Evolutionary conservation across 495 filamentous ascomycete species (phyloP), one percentile per base, ranked within the genome.

Genomic region (Astrothelium subdiscretum): DNA sequence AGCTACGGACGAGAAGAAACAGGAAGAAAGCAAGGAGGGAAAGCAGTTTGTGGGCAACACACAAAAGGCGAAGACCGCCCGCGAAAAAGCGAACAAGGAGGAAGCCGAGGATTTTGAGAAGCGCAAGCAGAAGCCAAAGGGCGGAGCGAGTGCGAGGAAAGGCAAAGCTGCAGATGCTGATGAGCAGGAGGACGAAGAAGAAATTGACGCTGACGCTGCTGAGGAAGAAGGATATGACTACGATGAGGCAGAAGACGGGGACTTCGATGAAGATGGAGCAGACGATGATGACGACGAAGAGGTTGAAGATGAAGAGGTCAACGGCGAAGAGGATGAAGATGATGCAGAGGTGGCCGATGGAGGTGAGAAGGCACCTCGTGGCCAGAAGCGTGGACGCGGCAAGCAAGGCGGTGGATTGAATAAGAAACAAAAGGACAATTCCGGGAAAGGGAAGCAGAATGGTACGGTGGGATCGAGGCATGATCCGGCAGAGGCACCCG

Each of bases 21-120:
- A 68, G 31, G 62, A 74, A 31, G 76, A 66, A 15, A 73, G 68
- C n/a, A 74, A 72, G 60, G 65, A 75, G 54, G 78, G 77, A n/a
- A 76, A 73, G 65, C 77, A 79, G 64, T 74, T 72, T 67, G 76
- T 80, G 22, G 67, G 68, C 18, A 79, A 80, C 69, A 78, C 77
- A 3, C 59, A 22, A 26, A 66, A 63, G 60, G 77, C 77, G 5
- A 78, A 76, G 65, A 54, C 68, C 48, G 69, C 69, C 6, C 67
- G 77, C 31, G 68, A 67, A 63, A 66, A 73, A 51, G 73, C 67
- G 18, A 69, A 68, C 43, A 62, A 71, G 60, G 62, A 69, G 31
- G 65, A 67, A 62, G 58, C 48, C n/a, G 65, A 67, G 48, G 63
- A 71, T 63, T 61, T 61, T 63, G 64, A 67, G 32, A 29, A 65